Conservation (phyloP, 176 grass and related monocot species). For the Musa beccarii region DNA sequence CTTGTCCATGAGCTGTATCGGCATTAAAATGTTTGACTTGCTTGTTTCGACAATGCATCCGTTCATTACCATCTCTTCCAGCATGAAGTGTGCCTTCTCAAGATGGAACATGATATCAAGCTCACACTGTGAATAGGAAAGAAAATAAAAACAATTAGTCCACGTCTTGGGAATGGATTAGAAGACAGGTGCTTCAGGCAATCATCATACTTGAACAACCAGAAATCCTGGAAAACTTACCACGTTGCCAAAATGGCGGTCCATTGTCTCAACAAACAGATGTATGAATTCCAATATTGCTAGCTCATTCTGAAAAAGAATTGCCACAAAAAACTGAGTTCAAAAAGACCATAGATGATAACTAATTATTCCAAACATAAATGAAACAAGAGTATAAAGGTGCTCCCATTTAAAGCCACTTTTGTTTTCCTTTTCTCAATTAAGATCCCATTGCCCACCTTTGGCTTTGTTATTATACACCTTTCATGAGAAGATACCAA, state of each 20-base stretch:
- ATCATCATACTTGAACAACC: not conserved
- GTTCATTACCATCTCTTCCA: constrained; percentile 99
- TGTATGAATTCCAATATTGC: constrained; percentile 97
- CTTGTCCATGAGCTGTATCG: constrained; percentile 91
- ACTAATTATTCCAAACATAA: not conserved
- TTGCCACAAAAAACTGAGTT: not conserved
- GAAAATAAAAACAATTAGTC: not conserved
- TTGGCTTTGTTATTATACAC: too few species aligned
- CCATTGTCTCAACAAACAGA: constrained; percentile 91
- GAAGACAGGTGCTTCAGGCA: not conserved
- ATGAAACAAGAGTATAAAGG: not conserved
- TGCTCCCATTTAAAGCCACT: too few species aligned
- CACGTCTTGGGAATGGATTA: not conserved
- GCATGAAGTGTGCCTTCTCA: constrained; percentile 97
- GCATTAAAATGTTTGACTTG: constrained; percentile 83
- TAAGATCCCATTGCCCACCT: too few species aligned
- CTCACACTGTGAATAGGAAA: constrained; percentile 41
- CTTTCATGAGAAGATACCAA: too few species aligned
- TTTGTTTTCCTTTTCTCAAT: too few species aligned
- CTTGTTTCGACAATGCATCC: constrained; percentile 94
- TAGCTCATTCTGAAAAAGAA: constrained; percentile 65
- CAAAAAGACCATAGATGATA: too few species aligned
- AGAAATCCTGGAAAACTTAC: constrained; percentile 28
- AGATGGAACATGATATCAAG: constrained; percentile 98
- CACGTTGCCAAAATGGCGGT: constrained; percentile 96